Base-by-base conservation (phyloP, 2,329 filamentous ascomycete genomes). In the Cercospora zeae-maydis region DNA sequence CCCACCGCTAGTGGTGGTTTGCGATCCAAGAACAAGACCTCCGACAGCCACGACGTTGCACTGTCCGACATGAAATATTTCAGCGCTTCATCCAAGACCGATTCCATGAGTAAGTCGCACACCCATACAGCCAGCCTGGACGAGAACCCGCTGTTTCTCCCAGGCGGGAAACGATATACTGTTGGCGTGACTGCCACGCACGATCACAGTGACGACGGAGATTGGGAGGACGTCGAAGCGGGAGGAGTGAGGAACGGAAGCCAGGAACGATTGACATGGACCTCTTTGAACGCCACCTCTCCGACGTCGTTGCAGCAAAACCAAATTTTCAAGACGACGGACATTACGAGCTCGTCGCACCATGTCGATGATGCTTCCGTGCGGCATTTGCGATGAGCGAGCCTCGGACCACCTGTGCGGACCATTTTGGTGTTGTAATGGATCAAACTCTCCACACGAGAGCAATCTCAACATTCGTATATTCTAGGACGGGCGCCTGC, bases 261-360 rank as follows among this genome's bases (percentile, higher is more conserved):
- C 34, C 59, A 67, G 30, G 66, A 67, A 58, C 58, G 61, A 21
- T 16, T 66, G 59, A 62, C 59, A 6, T 24, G 63, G 39, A 45
- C 19, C 11, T 54, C 58, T 10, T 4, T 30, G 47, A 30, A 9
- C 11, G 24, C 24, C 11, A 52, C 47, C n/a, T 52, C 47, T 1
- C 47, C 47, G 24, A 52, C n/a, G 21, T 13, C 21, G 1, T 14
- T 4, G 8, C 24, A 31, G 14, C 24, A 52, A 2, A n/a, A 7
- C 31, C 47, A 45, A n/a, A 64, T 61, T 6, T 55, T 42, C 54
- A 64, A 61, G 36, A 64, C 58, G 13, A 58, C 58, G 5, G 45
- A 64, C 13, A 57, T 64, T 6, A 42, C 33, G 34, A 49, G 42
- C n/a, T 39, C 36, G 16, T 49, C 45, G 21, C 14, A 47, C 14